phyloP scores from a whole-genome alignment of 208 protist genomes.

The Trypanosoma vivax region DNA sequence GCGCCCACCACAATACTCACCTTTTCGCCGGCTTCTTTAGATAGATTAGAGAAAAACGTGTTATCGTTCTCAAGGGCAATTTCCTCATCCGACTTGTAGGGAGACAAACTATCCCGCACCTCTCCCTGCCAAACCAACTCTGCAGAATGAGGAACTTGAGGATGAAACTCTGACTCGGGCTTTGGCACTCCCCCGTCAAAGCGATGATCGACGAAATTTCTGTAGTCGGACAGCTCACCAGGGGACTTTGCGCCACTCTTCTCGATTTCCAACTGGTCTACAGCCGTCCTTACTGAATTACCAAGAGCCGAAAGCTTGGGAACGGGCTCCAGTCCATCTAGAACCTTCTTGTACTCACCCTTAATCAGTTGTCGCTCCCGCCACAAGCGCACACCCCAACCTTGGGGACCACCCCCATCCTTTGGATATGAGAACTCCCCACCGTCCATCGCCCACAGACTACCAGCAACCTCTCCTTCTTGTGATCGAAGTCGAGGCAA shows the following conservation, averaged over 20 bases:
- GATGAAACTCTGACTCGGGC: slow-evolving; percentile 59
- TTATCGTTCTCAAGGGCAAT: slow-evolving; percentile 79
- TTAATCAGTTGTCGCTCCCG: slow-evolving; percentile 71
- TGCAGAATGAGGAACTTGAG: slow-evolving; percentile 45
- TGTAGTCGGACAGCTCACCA: slow-evolving; percentile 69
- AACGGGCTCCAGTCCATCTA: slow-evolving; percentile 38
- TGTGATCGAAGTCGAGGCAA: slow-evolving; percentile 53
- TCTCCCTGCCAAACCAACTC: slow-evolving; percentile 82
- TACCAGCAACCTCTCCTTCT: slow-evolving; percentile 70
- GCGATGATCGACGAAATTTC: slow-evolving; percentile 48
- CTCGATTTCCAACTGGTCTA: slow-evolving; percentile 84
- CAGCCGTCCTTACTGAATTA: slow-evolving; percentile 43
- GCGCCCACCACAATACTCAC: slow-evolving; percentile 48
- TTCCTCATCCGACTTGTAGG: slow-evolving; percentile 85
- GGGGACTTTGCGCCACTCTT: slow-evolving; percentile 46
- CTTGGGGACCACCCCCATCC: slow-evolving; percentile 68
- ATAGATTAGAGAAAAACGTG: slow-evolving; percentile 63
- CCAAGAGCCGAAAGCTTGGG: slow-evolving; percentile 52
- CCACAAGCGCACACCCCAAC: slow-evolving; percentile 83
- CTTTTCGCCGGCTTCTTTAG: slow-evolving; percentile 35
- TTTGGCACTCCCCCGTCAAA: slow-evolving; percentile 69
- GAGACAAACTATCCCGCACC: slow-evolving; percentile 47
- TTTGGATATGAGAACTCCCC: slow-evolving; percentile 83
- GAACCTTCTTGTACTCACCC: slow-evolving; percentile 52
- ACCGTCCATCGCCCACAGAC: slow-evolving; percentile 80